A percentile compares a stretch with the other conserved stretches of the same genome.
These are phyloP conservation scores for Coniophora puteana DNA, from an alignment of 1,284 basidiomycete species.

Conservation along the genomic window DNA sequence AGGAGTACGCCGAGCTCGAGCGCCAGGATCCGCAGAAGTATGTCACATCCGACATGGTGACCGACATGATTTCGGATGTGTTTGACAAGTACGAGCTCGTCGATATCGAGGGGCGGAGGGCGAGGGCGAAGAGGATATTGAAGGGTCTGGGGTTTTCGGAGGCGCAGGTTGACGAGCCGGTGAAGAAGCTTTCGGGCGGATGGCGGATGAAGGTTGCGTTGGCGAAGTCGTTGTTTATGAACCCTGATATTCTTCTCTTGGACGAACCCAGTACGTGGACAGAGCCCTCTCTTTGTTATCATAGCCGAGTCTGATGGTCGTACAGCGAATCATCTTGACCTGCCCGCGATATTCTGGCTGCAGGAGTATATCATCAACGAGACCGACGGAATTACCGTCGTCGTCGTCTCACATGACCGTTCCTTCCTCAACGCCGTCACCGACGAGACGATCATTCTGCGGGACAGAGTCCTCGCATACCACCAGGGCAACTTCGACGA, in stretches of 20 bases:
- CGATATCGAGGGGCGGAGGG: slow-evolving; percentile 51
- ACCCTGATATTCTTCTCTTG: slow-evolving; percentile 66
- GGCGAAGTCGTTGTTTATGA: slow-evolving; percentile 72
- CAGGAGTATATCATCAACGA: slow-evolving; percentile 50
- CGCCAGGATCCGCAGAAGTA: slow-evolving; percentile 6
- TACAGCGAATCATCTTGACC: slow-evolving; percentile 50
- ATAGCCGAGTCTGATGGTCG: background rate
- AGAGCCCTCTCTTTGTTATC: background rate
- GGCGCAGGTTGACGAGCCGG: slow-evolving; percentile 44
- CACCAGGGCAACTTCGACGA: slow-evolving; percentile 61
- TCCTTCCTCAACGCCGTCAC: slow-evolving; percentile 64
- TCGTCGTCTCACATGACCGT: slow-evolving; percentile 72
- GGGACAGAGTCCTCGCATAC: slow-evolving; percentile 52
- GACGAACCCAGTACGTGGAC: slow-evolving; percentile 22
- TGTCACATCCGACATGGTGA: slow-evolving; percentile 14
- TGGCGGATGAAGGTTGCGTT: slow-evolving; percentile 73
- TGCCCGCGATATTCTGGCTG: slow-evolving; percentile 70
- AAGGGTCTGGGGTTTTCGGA: slow-evolving; percentile 61
- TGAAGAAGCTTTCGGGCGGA: slow-evolving; percentile 58
- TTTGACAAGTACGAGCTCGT: slow-evolving; percentile 33
- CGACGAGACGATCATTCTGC: slow-evolving; percentile 66
- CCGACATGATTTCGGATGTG: slow-evolving; percentile 22
- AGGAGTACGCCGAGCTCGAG: slow-evolving; percentile 5
- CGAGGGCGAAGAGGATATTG: slow-evolving; percentile 60
- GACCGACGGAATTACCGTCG: slow-evolving; percentile 41